phyloP scores from a whole-genome alignment of 2,329 filamentous ascomycete genomes.

The Dactylella cylindrospora region DNA sequence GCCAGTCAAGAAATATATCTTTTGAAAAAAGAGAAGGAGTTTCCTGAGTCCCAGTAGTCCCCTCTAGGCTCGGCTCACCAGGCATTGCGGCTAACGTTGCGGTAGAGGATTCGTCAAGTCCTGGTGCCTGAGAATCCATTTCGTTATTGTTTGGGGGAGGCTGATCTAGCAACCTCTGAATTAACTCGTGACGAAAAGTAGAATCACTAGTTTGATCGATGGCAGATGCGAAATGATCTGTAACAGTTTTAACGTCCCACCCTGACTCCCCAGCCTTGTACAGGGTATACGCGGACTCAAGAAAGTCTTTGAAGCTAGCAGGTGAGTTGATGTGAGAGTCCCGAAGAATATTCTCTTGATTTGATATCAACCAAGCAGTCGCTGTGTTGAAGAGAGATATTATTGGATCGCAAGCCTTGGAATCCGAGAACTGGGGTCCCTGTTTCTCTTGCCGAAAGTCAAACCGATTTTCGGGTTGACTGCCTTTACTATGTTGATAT shows the following conservation, averaged over 20 bases:
- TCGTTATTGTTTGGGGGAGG: conserved; percentile 14
- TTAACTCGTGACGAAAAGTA: conserved; percentile 25
- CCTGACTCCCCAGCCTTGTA: conserved; percentile 31
- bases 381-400: not conserved
- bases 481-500: not conserved
- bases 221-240: conserved; percentile 26
- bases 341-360: conserved; percentile 9
- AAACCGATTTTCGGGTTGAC: not conserved
- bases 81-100: conserved; percentile 13
- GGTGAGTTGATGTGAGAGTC: conserved; percentile 14
- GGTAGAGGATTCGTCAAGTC: conserved; percentile 12
- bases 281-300: conserved; percentile 19
- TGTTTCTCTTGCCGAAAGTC: not conserved
- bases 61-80: conserved; percentile 1
- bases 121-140: conserved; percentile 9
- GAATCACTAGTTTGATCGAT: conserved; percentile 22
- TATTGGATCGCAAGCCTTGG: conserved; percentile 21
- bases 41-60: not conserved
- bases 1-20: conserved; percentile 42
- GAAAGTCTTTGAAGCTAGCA: conserved; percentile 10
- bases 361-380: conserved; percentile 11
- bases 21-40: conserved; percentile 25
- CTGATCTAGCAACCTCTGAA: conserved; percentile 13
- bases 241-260: conserved; percentile 20
- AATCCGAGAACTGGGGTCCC: not conserved